Evolutionary conservation across 2,329 filamentous ascomycete species (phyloP), one percentile per base, ranked within the genome.

Genomic region (Geosmithia flava): DNA sequence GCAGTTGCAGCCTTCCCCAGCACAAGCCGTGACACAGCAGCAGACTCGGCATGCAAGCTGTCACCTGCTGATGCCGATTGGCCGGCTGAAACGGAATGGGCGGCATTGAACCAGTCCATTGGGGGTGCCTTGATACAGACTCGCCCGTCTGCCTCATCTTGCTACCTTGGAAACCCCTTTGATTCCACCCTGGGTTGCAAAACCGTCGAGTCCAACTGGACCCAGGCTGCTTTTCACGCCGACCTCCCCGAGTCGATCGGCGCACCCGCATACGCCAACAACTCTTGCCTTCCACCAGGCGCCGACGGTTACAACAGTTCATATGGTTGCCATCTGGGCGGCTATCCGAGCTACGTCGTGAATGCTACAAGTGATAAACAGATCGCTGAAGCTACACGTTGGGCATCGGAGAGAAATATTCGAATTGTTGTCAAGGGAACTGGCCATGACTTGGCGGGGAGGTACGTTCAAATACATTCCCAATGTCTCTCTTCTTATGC

Each of bases 401-500:
- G 46, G 46, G 46, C 46, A 2, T 19, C 13, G 17, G 7, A 13
- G 13, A 19, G 46, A 7, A 23, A 48, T 20, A 48, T 48, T 30
- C 46, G 46, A 15, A 33, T 48, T 19, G 46, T 48, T 11, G 43
- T 48, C 20, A 48, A 44, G 27, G 41, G 41, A 7, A 48, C 46
- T 15, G 46, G 46, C 27, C 46, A 48, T 20, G 46, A 48, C 30
- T 27, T 44, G 5, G 16, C 15, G 13, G 46, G 46, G 23, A 47
- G 46, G 46, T 46, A 19, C 15, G 45, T 33, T 19, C 7, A 7
- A 20, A 5, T n/a, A n/a, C n/a, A n/a, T n/a, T n/a, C n/a, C n/a
- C n/a, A n/a, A n/a, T n/a, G n/a, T n/a, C n/a, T n/a, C n/a, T n/a
- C n/a, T n/a, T n/a, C n/a, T n/a, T n/a, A n/a, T n/a, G n/a, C n/a